These are phyloP conservation scores for Symbiodinium natans DNA, from an alignment of 73 alveolate species.

Conservation along the genomic window DNA sequence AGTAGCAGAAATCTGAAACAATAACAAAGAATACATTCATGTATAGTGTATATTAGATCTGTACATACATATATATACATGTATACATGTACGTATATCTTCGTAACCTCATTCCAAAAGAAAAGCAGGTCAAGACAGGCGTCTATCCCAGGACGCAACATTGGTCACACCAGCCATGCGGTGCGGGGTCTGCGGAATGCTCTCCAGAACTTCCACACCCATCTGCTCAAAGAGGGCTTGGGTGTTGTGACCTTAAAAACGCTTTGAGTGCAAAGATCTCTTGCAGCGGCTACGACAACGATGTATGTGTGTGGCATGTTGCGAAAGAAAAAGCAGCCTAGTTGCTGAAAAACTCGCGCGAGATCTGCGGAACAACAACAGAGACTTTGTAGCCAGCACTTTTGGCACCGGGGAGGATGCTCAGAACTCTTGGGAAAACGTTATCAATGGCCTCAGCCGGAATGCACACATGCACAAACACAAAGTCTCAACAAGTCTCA, in stretches of 20 bases:
- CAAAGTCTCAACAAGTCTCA: not conserved
- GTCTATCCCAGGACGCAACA: not conserved
- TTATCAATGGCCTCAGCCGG: not conserved
- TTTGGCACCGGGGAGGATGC: conserved; percentile 9
- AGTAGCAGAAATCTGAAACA: too few relatives aligned
- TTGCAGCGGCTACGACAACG: too few relatives aligned
- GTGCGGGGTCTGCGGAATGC: not conserved
- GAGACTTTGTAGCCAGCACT: not conserved
- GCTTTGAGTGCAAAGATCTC: too few relatives aligned
- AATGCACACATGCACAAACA: not conserved
- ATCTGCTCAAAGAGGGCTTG: conserved; percentile 11
- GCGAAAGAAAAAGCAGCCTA: not conserved
- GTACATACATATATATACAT: too few relatives aligned
- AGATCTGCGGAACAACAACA: not conserved
- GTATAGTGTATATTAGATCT: too few relatives aligned
- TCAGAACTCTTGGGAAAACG: conserved; percentile 1
- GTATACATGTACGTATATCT: too few relatives aligned
- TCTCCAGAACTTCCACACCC: not conserved
- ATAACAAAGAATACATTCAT: too few relatives aligned
- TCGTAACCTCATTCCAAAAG: too few relatives aligned
- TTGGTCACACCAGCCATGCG: conserved; percentile 3
- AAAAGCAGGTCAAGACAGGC: too few relatives aligned
- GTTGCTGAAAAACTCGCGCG: conserved; percentile 5
- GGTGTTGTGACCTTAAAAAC: not conserved
- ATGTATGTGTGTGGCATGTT: too few relatives aligned